Evolutionary conservation across 176 grass and related monocot genomes (phyloP), one percentile per base, ranked within the genome.

Genomic region (Zea luxurians): DNA sequence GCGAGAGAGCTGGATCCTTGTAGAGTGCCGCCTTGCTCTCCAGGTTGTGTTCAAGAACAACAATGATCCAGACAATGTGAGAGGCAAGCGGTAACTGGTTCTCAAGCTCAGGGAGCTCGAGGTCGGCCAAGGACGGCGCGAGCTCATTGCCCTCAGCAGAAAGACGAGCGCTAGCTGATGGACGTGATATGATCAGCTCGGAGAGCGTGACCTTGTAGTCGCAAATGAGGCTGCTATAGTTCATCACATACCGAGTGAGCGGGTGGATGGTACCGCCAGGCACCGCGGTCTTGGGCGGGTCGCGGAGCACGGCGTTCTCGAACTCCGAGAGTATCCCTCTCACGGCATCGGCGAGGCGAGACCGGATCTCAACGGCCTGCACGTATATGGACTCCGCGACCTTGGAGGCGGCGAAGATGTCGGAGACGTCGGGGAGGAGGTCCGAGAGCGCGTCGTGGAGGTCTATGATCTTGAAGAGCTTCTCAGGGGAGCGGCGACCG

Each of bases 221-320:
- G 37, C 92, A 94, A 43, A 98, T 94, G 65, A 94, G 82, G 80
- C 82, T 90, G 82, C 87, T 86, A 17, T 98, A 94, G 66, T 98
- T 98, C 96, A 98, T 98, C 57, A 98, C 96, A 44, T 98, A 98
- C 45, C 91, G 85, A 57, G 92, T 98, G 66, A 98, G 81, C 45
- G 96, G 96, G 61, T 98, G 96, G 21, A 98, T 79, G 36, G 96
- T 98, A 44, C 92, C 96, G 5, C 91, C 96, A 0, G 89, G 96
- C 18, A 98, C 96, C 9, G 91, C 78, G 1, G 74, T 83, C 73
- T 81, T 94, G 17, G 85, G 82, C 37, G 91, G 87, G 55, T 98
- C 92, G n/a, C 90, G 90, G 77, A 94, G 86, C 80, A 98, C 92
- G 41, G 96, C 96, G 79, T 93, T 98, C 85, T 98, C 96, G 80